Evolutionary conservation across 2,329 filamentous ascomycete species (phyloP), one percentile per base, ranked within the genome.

Genomic region (Aspergillus oerlinghausenensis): DNA sequence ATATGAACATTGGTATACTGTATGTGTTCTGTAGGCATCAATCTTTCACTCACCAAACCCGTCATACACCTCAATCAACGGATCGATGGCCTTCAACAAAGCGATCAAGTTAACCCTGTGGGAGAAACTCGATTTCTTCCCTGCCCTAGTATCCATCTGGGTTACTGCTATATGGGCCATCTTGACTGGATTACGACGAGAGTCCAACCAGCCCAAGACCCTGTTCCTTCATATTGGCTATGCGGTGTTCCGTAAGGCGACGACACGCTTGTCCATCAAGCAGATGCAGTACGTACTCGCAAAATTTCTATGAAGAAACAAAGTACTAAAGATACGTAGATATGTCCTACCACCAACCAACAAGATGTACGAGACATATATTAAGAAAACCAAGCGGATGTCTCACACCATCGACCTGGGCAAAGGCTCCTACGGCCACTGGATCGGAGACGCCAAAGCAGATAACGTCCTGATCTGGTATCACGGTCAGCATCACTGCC

Each of bases 391-490:
- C 4, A 59, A 66, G 32, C 53, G 65, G 25, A 47, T 61, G n/a
- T 56, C 68, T 1, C 58, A 70, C 23, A 66, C 67, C 0, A 69
- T 75, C 17, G 59, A 69, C 2, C 60, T 76, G 23, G 63, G 65
- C 3, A 60, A 71, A 23, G 73, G 72, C 3, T 72, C 67, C 0
- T 57, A 63, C 29, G 73, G 73, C 9, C 73, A 76, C 52, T 76
- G 74, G 74, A 50, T 76, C 3, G 74, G 74, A 0, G 64, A 73
- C 42, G 65, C 58, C 32, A 62, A 70, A 55, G 71, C 73, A 8
- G 67, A 70, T 38, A 70, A 73, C 45, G 67, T 75, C n/a, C 55
- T 77, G n/a, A 63, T 76, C 49, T 77, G 68, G 67, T 75, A 67
- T 51, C 71, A 73, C 42, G 73, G 72, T 75, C 52, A 35, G 62